Conservation (phyloP, 768 basidiomycete genomes). For the Tulasnella sp. region DNA sequence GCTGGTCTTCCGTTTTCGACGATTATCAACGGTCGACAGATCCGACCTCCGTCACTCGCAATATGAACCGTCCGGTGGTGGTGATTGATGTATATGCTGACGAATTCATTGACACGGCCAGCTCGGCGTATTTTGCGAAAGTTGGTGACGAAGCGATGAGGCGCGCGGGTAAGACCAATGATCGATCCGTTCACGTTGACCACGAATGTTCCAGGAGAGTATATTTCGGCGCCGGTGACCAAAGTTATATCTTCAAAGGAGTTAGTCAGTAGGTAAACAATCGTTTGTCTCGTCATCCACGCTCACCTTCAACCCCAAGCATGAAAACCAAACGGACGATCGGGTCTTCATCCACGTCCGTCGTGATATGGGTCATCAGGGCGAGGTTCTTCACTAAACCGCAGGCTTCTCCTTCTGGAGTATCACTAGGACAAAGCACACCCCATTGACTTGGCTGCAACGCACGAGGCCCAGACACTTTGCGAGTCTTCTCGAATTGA, state of each 20-base stretch:
- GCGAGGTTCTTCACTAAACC: slow-evolving; percentile 98
- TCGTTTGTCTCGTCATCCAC: background rate
- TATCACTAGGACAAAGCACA: slow-evolving; percentile 94
- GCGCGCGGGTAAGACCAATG: slow-evolving; percentile 81
- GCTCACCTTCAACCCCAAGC: slow-evolving; percentile 90
- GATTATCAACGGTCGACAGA: slow-evolving; percentile 95
- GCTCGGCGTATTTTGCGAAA: slow-evolving; percentile 90
- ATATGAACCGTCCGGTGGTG: slow-evolving; percentile 93
- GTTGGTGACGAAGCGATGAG: slow-evolving; percentile 72
- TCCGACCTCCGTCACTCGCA: slow-evolving; percentile 92
- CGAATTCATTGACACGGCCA: slow-evolving; percentile 88
- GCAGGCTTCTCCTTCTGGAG: slow-evolving; percentile 98
- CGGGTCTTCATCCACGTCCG: slow-evolving; percentile 93
- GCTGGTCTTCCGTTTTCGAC: slow-evolving; percentile 74
- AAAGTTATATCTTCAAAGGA: slow-evolving; percentile 64
- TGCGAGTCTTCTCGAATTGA: slow-evolving; percentile 98
- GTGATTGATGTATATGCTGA: slow-evolving; percentile 90
- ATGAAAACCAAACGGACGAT: slow-evolving; percentile 81
- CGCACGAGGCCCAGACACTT: slow-evolving; percentile 94
- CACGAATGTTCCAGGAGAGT: slow-evolving; percentile 82
- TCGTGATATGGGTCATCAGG: slow-evolving; percentile 99
- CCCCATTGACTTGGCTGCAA: slow-evolving; percentile 99
- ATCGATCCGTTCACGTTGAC: slow-evolving; percentile 97
- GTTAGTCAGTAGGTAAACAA: background rate
- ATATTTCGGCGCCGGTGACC: slow-evolving; percentile 90